phyloP scores from a whole-genome alignment of 495 filamentous ascomycete species.

The Thermochaetoides thermophila region DNA sequence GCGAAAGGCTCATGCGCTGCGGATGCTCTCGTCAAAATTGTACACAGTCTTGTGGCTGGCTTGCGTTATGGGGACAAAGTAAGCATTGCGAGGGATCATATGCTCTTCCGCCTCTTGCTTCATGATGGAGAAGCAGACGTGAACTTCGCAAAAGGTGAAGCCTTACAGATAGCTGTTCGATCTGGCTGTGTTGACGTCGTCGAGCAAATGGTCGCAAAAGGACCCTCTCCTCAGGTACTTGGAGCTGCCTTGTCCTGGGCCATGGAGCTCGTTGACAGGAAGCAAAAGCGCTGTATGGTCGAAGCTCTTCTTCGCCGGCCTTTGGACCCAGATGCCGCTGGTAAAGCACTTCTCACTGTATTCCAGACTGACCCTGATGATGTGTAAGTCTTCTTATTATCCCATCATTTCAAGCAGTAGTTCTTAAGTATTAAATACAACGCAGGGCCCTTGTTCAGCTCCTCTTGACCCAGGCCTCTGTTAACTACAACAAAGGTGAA shows the following conservation, averaged over 20 bases:
- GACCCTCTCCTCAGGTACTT: conserved; percentile 16
- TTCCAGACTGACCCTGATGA: conserved; percentile 15
- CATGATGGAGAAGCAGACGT: conserved; percentile 29
- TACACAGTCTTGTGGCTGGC: conserved; percentile 7
- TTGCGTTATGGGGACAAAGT: conserved; percentile 1
- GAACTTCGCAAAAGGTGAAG: conserved; percentile 19
- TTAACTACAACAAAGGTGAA: conserved; percentile 21
- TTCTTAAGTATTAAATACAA: background rate
- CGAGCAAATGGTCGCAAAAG: conserved; percentile 18
- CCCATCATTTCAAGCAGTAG: too few relatives aligned
- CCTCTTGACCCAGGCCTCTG: conserved; percentile 12
- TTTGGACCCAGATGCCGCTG: conserved; percentile 17
- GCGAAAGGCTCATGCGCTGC: conserved; percentile 13
- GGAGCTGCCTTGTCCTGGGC: conserved; percentile 15
- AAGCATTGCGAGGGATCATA: conserved; percentile 12
- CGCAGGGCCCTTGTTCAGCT: conserved; percentile 9
- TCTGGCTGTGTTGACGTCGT: conserved; percentile 16
- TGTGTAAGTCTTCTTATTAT: conserved; percentile 12
- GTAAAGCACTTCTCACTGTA: conserved; percentile 21
- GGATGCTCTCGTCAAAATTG: conserved; percentile 12
- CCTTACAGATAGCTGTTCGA: conserved; percentile 23
- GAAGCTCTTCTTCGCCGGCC: conserved; percentile 12
- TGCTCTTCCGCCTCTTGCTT: conserved; percentile 21
- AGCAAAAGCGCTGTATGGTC: conserved; percentile 7
- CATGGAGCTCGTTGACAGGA: conserved; percentile 6